Conservation (phyloP, 202 grass and related monocot species). For the Panicum hallii region DNA sequence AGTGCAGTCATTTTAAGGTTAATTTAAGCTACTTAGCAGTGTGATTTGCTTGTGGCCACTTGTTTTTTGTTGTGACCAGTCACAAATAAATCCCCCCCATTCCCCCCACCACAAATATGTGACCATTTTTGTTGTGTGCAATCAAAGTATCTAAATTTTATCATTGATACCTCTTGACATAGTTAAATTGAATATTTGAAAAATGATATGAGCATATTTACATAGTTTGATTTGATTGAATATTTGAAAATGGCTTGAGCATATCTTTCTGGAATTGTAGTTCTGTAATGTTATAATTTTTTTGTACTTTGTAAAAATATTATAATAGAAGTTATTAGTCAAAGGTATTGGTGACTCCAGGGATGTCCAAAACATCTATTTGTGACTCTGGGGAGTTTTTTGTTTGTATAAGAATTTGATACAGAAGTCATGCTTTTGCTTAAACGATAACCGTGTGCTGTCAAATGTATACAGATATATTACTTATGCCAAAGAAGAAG, state of each 20-base stretch:
- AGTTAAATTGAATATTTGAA: slow-evolving; percentile 6
- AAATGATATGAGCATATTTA: neutral
- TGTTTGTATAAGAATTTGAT: neutral
- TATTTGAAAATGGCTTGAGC: no score
- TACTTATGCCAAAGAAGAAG: slow-evolving; percentile 96
- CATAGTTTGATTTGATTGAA: neutral
- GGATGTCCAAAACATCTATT: neutral
- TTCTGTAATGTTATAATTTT: no score
- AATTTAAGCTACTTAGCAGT: neutral
- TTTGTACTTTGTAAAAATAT: neutral
- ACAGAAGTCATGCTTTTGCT: neutral
- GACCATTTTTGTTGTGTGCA: neutral
- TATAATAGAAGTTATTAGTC: neutral
- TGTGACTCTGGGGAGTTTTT: neutral
- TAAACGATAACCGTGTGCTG: slow-evolving; percentile 14
- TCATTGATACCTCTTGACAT: neutral
- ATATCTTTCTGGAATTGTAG: no score
- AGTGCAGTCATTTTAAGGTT: neutral
- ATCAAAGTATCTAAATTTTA: neutral
- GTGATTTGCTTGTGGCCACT: neutral
- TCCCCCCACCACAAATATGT: no score
- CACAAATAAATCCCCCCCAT: neutral
- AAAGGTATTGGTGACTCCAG: neutral
- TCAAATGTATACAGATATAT: slow-evolving; percentile 80
- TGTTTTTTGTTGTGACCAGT: neutral